Conservation (phyloP, 768 basidiomycete species). For the Mycena epipterygia region DNA sequence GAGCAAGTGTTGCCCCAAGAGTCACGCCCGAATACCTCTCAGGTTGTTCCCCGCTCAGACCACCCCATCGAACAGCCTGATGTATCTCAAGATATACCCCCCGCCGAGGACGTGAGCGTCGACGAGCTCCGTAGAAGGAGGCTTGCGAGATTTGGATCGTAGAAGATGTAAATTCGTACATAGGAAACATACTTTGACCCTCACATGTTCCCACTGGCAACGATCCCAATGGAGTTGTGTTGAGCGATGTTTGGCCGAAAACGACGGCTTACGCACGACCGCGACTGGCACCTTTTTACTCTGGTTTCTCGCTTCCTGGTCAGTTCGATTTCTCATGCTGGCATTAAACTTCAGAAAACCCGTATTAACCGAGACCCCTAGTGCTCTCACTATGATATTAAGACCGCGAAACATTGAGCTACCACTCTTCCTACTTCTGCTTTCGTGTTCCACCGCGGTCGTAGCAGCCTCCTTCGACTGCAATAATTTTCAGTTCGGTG, state of each 20-base stretch:
- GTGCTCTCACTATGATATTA: conserved; percentile 3
- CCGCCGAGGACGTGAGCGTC: conserved; percentile 26
- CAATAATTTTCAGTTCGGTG: conserved; percentile 53
- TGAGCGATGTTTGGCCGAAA: background rate
- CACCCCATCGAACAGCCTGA: conserved; percentile 8
- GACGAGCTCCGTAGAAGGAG: conserved; percentile 35
- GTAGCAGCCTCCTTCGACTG: conserved; percentile 62
- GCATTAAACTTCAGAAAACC: background rate
- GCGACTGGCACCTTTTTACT: no score
- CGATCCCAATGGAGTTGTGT: no score
- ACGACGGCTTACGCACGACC: no score
- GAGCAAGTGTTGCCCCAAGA: conserved; percentile 32
- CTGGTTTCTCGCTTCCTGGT: background rate
- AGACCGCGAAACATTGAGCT: conserved; percentile 12
- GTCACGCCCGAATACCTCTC: background rate
- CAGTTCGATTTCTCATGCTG: no score
- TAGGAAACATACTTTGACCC: background rate
- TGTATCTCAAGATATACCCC: background rate
- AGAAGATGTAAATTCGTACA: background rate
- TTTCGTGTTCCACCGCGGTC: conserved; percentile 12
- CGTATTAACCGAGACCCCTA: background rate
- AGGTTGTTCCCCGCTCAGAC: background rate
- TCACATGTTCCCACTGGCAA: no score
- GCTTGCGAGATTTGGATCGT: conserved; percentile 34
- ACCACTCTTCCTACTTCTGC: conserved; percentile 24